Conservation (phyloP, 805 yeast species). For the Peterozyma xylosa region DNA sequence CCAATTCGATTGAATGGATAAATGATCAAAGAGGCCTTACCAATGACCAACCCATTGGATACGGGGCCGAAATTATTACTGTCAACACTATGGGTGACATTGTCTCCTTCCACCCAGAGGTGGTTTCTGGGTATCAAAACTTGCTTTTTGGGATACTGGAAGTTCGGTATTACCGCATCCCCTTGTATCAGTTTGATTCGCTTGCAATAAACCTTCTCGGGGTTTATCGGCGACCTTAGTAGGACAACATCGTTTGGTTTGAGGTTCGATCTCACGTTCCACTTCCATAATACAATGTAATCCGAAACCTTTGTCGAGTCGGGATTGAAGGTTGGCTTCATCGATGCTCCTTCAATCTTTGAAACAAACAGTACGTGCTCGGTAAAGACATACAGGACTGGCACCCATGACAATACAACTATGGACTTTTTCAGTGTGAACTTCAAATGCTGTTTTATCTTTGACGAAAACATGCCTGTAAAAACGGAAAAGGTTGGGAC, state of each 20-base stretch:
- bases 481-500: too few species aligned
- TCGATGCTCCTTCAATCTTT: conserved; percentile 71
- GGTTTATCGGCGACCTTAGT: conserved; percentile 75
- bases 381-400: conserved; percentile 61
- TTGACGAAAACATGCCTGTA: neutral
- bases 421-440: conserved; percentile 24
- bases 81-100: conserved; percentile 66
- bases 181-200: conserved; percentile 73
- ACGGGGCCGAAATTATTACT: conserved; percentile 87
- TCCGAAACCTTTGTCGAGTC: conserved; percentile 37
- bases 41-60: conserved; percentile 71
- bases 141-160: conserved; percentile 57
- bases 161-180: conserved; percentile 54
- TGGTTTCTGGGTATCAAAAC: conserved; percentile 72
- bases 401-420: conserved; percentile 61
- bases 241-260: conserved; percentile 66
- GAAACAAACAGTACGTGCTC: conserved; percentile 71
- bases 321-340: conserved; percentile 88
- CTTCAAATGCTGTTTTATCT: conserved; percentile 6
- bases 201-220: conserved; percentile 69
- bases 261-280: conserved; percentile 39
- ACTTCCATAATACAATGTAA: conserved; percentile 66
- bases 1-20: conserved; percentile 66
- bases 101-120: conserved; percentile 94
- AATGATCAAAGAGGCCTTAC: conserved; percentile 60